Evolutionary conservation across 805 yeast genomes (phyloP), one percentile per base, ranked within the genome.

Genomic region (Saturnispora bothae): DNA sequence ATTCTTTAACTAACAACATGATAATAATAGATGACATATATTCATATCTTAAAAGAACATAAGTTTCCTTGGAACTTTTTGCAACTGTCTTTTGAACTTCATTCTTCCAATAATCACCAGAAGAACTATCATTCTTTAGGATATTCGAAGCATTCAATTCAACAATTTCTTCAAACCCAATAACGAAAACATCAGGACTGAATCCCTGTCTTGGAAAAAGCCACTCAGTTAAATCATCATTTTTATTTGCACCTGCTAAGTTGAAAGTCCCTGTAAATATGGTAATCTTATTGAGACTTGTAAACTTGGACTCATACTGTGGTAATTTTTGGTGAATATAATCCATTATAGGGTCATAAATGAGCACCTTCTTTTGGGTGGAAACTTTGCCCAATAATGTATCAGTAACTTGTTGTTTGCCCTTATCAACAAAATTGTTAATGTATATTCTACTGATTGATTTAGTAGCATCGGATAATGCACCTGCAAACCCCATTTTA

Each of bases 401-500:
- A 55, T 89, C 98, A 44, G 88, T 88, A 2, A 86, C 82, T n/a
- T 76, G 73, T 54, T 92, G 99, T 44, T 86, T 83, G 31, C 77
- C 78, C 49, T 83, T 83, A 60, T 92, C 99, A 51, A 85, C 88
- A 60, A 92, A 92, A 46, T 94, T 89, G 61, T 92, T 92, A 55
- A 92, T 89, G 57, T 92, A 92, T 74, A 92, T 77, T 59, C 99
- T 69, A 30, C 94, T 79, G 7, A 92, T 95, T 0, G 96, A 84
- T 59, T 92, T 92, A 1, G 97, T 86, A 4, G 94, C 96, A 61
- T 92, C 99, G 0, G 95, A 82, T n/a, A 92, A 60, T 0, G 96
- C 96, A 26, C 97, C 96, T 0, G 97, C 97, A 39, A 92, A 62
- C 31, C 89, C 85, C 96, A 88, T 86, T 52, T 88, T 89, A 18